A percentile compares a stretch with the other conserved stretches of the same genome.
These are phyloP conservation scores for Gloeopeniophorella convolvens DNA, from an alignment of 768 basidiomycete species.

Conservation along the genomic window DNA sequence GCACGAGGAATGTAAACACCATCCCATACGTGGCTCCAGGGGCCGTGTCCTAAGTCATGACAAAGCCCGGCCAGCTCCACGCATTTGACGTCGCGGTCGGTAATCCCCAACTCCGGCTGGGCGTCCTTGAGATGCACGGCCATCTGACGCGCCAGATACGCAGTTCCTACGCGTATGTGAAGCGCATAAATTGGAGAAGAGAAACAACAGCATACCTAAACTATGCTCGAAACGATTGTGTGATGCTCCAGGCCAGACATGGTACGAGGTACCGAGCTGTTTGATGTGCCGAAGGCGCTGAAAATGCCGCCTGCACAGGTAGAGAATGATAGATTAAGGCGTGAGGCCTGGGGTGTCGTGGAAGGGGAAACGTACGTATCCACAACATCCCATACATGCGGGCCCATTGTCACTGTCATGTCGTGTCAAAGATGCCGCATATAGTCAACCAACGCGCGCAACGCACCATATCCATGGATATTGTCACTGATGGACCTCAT, in stretches of 20 bases:
- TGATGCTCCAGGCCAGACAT: slow-evolving; percentile 71
- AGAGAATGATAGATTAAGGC: not conserved
- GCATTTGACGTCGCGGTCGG: slow-evolving; percentile 65
- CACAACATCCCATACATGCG: slow-evolving; percentile 44
- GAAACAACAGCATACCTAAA: slow-evolving; percentile 42
- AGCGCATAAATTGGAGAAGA: not conserved
- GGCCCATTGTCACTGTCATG: slow-evolving; percentile 16
- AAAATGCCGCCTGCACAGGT: slow-evolving; percentile 50
- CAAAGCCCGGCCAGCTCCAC: slow-evolving; percentile 77
- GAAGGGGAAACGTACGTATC: slow-evolving; percentile 53
- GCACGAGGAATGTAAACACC: slow-evolving; percentile 59
- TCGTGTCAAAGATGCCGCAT: not conserved
- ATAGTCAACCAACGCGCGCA: not conserved
- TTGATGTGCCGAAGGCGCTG: slow-evolving; percentile 73
- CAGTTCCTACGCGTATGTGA: slow-evolving; percentile 54
- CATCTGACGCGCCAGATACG: slow-evolving; percentile 62
- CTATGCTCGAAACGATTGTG: slow-evolving; percentile 84
- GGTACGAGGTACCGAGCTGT: slow-evolving; percentile 71
- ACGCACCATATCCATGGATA: slow-evolving; percentile 11
- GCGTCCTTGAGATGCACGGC: slow-evolving; percentile 45
- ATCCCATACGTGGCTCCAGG: slow-evolving; percentile 86
- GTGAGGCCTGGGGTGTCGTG: too few species aligned
- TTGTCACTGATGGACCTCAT: slow-evolving; percentile 14
- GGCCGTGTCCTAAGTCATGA: slow-evolving; percentile 82
- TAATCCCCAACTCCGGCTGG: slow-evolving; percentile 61